Percentiles rank a stretch among this genome's conserved stretches.
Evolutionary conservation across 805 yeast genomes (phyloP).

Genomic region (Gaillardinia entomophila): DNA sequence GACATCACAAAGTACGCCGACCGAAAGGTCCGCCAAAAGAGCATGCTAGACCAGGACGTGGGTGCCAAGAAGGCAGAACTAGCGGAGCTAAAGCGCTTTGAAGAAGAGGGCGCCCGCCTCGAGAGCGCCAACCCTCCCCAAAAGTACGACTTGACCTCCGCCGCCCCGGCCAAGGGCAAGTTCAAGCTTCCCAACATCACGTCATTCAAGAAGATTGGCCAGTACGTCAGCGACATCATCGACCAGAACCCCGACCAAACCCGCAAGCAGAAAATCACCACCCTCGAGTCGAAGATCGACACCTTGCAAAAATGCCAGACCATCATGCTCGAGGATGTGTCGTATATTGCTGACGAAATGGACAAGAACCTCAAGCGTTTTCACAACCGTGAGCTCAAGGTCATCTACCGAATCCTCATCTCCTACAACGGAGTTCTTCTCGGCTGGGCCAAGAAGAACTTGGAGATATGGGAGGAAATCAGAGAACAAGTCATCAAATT

Average conservation of each 20-base stretch:
- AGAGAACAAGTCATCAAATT: conserved; percentile 32
- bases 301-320: conserved; percentile 47
- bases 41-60: conserved; percentile 25
- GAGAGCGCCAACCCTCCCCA: no score
- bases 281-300: conserved; percentile 44
- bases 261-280: conserved; percentile 46
- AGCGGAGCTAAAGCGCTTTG: conserved; percentile 21
- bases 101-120: conserved; percentile 22
- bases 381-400: conserved; percentile 44
- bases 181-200: conserved; percentile 52
- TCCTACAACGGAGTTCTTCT: conserved; percentile 52
- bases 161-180: conserved; percentile 19
- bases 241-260: conserved; percentile 65
- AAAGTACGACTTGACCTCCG: no score
- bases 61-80: conserved; percentile 26
- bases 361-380: conserved; percentile 46
- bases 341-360: conserved; percentile 36
- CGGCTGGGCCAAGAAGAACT: conserved; percentile 63
- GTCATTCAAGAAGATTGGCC: conserved; percentile 44
- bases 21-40: conserved; percentile 28
- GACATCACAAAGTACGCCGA: conserved; percentile 55
- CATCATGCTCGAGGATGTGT: conserved; percentile 35
- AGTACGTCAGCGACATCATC: conserved; percentile 49
- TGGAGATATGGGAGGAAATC: conserved; percentile 66
- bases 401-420: conserved; percentile 45